A percentile compares a stretch with the other conserved stretches of the same genome.
phyloP scores from a whole-genome alignment of 2,329 filamentous ascomycete species.

The Aotearoamyces nothofagi region DNA sequence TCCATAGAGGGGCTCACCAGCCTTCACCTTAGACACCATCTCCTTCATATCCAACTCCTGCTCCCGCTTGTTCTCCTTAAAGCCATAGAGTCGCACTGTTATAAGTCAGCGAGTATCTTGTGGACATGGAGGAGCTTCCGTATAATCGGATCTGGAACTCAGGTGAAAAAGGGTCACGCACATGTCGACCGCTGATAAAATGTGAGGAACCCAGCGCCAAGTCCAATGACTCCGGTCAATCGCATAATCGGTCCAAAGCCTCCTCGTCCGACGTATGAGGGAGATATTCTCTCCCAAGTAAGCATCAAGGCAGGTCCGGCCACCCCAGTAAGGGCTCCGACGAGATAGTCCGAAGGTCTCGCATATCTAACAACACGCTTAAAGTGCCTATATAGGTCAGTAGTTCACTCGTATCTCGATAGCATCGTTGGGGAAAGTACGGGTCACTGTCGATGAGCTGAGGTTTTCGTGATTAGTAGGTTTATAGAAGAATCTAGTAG shows the following conservation, averaged over 20 bases:
- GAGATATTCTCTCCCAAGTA: constrained; percentile 70
- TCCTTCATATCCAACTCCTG: constrained; percentile 94
- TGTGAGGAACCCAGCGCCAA: constrained; percentile 66
- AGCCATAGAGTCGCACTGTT: constrained; percentile 86
- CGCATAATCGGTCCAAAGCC: constrained; percentile 77
- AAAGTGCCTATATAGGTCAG: constrained; percentile 53
- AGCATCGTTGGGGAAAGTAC: constrained; percentile 38
- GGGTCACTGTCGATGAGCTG: constrained; percentile 99
- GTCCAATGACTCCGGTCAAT: constrained; percentile 55
- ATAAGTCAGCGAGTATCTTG: constrained; percentile 3
- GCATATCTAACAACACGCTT: constrained; percentile 82
- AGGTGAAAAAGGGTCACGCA: constrained; percentile 36
- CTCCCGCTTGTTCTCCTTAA: constrained; percentile 82
- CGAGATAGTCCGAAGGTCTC: constrained; percentile 66
- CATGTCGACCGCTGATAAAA: constrained; percentile 73
- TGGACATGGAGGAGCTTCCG: no score
- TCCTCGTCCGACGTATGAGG: constrained; percentile 69
- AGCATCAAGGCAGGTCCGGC: constrained; percentile 60
- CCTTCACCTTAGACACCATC: constrained; percentile 95
- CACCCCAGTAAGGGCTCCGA: constrained; percentile 53
- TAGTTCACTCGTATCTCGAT: constrained; percentile 11
- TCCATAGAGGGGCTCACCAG: constrained; percentile 79
- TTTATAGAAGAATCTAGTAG: constrained; percentile 4
- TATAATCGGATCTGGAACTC: no score
- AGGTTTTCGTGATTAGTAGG: constrained; percentile 18